These are phyloP conservation scores for Blastocystis sp. DNA, from an alignment of 352 stramenopile species.

Conservation along the genomic window DNA sequence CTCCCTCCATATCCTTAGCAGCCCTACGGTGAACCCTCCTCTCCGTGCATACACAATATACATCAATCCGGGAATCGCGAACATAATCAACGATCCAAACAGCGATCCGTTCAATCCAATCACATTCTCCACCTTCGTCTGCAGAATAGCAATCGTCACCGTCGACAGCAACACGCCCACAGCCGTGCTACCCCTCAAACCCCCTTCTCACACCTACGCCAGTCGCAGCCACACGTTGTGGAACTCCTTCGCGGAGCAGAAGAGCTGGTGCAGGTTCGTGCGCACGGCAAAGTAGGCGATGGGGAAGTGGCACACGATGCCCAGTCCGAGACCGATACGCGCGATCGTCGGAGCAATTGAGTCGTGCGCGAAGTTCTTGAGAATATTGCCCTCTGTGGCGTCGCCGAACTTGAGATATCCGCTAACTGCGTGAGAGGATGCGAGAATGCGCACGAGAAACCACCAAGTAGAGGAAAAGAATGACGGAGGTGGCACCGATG, in stretches of 20 bases:
- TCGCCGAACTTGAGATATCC: conserved; percentile 48
- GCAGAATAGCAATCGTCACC: conserved; percentile 36
- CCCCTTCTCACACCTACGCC: neutral
- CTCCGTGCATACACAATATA: conserved; percentile 11
- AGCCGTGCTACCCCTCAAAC: conserved; percentile 23
- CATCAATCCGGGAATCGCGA: conserved; percentile 50
- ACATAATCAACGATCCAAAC: conserved; percentile 55
- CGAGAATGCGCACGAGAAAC: neutral
- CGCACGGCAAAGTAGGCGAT: conserved; percentile 53
- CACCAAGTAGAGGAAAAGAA: conserved; percentile 44
- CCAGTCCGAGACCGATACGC: conserved; percentile 33
- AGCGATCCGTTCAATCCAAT: conserved; percentile 55
- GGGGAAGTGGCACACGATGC: conserved; percentile 51
- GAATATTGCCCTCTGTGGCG: conserved; percentile 47
- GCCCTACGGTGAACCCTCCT: neutral
- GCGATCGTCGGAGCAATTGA: conserved; percentile 39
- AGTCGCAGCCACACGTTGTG: neutral
- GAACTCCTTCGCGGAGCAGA: conserved; percentile 33
- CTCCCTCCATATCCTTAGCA: neutral
- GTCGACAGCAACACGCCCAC: conserved; percentile 10
- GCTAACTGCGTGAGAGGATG: neutral
- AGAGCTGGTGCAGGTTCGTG: conserved; percentile 39
- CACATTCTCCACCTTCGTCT: conserved; percentile 50
- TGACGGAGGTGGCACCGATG: conserved; percentile 26
- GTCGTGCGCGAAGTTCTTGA: conserved; percentile 41